phyloP scores from a whole-genome alignment of 352 stramenopile species.

The Globisporangium rhizosaccharum region DNA sequence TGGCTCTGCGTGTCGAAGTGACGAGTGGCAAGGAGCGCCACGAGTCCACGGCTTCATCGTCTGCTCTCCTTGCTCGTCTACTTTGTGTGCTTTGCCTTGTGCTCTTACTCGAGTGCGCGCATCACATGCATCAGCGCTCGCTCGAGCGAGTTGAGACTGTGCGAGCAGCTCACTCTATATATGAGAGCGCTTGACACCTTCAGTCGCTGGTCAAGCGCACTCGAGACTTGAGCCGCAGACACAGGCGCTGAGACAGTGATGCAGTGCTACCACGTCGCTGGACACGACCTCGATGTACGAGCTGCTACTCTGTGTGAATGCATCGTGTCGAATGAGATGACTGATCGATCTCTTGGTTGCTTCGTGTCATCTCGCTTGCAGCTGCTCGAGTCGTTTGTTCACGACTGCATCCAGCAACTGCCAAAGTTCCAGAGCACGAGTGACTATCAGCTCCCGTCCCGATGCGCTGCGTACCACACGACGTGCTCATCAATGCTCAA shows the following conservation, averaged over 20 bases:
- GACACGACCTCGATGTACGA: constrained; percentile 40
- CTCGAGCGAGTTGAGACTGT: too few species aligned
- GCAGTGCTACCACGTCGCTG: constrained; percentile 36
- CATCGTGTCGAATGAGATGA: neutral
- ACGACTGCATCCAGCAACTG: constrained; percentile 44
- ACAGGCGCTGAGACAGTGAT: constrained; percentile 8
- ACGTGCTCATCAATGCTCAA: constrained; percentile 51
- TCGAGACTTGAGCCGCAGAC: too few species aligned
- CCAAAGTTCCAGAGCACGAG: constrained; percentile 24
- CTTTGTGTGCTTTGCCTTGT: too few species aligned
- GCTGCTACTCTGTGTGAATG: neutral
- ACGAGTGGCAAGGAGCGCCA: too few species aligned
- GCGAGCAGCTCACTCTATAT: too few species aligned
- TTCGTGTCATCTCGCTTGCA: constrained; percentile 1
- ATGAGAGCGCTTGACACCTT: too few species aligned
- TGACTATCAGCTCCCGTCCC: constrained; percentile 27
- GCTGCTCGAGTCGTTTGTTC: constrained; percentile 54
- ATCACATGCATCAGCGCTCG: too few species aligned
- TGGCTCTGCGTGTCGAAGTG: too few species aligned
- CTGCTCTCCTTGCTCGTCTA: too few species aligned
- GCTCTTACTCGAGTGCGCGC: too few species aligned
- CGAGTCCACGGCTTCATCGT: too few species aligned
- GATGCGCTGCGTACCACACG: constrained; percentile 42
- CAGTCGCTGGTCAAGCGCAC: too few species aligned
- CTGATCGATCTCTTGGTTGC: neutral